phyloP scores from a whole-genome alignment of 78 protist genomes.

The Parvularia atlantis region DNA sequence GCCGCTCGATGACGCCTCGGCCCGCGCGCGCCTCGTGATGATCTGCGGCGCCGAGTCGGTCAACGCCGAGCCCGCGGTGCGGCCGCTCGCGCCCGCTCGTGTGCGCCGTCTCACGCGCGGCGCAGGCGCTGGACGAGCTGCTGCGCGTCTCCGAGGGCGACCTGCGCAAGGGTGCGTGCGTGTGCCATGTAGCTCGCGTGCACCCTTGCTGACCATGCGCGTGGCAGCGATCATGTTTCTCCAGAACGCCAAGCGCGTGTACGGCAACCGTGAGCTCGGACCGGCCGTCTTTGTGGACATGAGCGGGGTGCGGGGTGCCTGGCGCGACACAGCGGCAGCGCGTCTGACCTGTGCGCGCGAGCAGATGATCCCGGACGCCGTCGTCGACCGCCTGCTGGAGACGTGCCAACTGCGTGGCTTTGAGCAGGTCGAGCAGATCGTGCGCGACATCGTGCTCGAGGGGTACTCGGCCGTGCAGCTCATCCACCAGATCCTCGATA shows the following conservation, averaged over 20 bases:
- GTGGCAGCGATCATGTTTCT: conserved; percentile 73
- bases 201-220: too few species aligned
- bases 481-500: conserved; percentile 4
- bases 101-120: background rate
- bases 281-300: conserved; percentile 21
- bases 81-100: background rate
- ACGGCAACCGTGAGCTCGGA: conserved; percentile 1
- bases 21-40: conserved; percentile 37
- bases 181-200: too few species aligned
- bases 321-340: background rate
- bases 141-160: conserved; percentile 71
- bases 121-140: conserved; percentile 13
- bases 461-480: conserved; percentile 37
- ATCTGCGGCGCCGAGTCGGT: conserved; percentile 55
- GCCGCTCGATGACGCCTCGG: conserved; percentile 53
- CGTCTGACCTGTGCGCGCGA: conserved; percentile 1
- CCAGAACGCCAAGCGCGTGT: conserved; percentile 64
- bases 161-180: conserved; percentile 77
- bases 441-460: conserved; percentile 4
- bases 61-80: too few species aligned
- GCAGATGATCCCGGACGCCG: background rate
- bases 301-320: conserved; percentile 59
- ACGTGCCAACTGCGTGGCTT: background rate
- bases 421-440: background rate
- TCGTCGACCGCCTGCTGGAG: background rate